These are phyloP conservation scores for Mesembryanthemum crystallinum DNA, from an alignment of 148 eudicot species.

Conservation along the genomic window DNA sequence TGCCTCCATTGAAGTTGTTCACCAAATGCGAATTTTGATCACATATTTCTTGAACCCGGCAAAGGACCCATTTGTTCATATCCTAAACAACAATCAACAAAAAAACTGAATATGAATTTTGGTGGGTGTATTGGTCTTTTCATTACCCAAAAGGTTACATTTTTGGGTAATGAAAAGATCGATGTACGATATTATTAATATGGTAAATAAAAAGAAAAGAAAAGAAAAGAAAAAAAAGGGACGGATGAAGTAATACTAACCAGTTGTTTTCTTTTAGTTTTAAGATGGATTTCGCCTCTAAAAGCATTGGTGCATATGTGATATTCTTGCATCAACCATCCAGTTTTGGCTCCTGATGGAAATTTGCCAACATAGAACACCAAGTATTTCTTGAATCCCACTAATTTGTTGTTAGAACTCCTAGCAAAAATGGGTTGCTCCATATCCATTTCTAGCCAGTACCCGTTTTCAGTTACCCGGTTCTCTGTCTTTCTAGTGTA, in stretches of 20 bases:
- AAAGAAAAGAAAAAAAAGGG: too few relatives aligned
- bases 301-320: background rate
- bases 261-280: background rate
- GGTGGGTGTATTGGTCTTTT: too few relatives aligned
- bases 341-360: slow-evolving; percentile 7
- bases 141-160: too few relatives aligned
- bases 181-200: too few relatives aligned
- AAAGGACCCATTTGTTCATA: slow-evolving; percentile 18
- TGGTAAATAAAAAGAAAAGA: too few relatives aligned
- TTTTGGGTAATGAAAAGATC: too few relatives aligned
- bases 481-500: slow-evolving; percentile 19
- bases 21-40: background rate
- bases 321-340: slow-evolving; percentile 28
- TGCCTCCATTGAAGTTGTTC: background rate
- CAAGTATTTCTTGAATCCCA: slow-evolving; percentile 20
- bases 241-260: background rate
- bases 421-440: slow-evolving; percentile 16
- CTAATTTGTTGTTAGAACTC: slow-evolving; percentile 10
- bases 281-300: background rate
- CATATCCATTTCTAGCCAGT: slow-evolving; percentile 19
- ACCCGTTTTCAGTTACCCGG: slow-evolving; percentile 11
- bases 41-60: slow-evolving; percentile 13
- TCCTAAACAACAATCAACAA: slow-evolving; percentile 8
- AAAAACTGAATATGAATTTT: too few relatives aligned
- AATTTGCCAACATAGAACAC: slow-evolving; percentile 6